Evolutionary conservation across 352 stramenopile species (phyloP), one percentile per base, ranked within the genome.

Genomic region (Phytophthora capsici): DNA sequence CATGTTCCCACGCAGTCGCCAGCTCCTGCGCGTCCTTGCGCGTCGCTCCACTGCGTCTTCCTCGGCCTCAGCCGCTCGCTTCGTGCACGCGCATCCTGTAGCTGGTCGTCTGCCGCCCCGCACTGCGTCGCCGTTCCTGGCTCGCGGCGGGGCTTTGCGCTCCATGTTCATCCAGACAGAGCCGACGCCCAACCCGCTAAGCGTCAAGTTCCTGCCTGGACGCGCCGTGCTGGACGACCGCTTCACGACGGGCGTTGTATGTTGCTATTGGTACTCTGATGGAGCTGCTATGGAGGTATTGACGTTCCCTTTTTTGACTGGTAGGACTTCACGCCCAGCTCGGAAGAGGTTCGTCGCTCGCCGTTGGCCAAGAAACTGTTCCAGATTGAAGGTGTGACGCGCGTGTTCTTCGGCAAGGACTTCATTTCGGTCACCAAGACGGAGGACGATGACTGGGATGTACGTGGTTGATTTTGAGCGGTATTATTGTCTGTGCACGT

Each of bases 161-260:
- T 77, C 94, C 63, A 95, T 99, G 69, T 99, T 99, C 82, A 99
- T 99, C 74, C 94, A 99, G 84, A 99, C 97, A 36, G 96, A 98
- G 72, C 74, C 90, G 32, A 99, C 98, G 46, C 98, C 98, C 3
- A 99, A 99, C 81, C 97, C 98, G 44, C 90, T 97, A 74, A 98
- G 88, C 63, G 78, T 99, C 69, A 99, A 99, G 81, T 99, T 99
- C 73, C 69, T 99, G 19, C 97, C 98, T 5, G 93, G 92, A 22
- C 81, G 86, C 52, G 66, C 77, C 3, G 90, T 98, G 37, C 82
- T 99, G 46, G 86, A 97, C 50, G 88, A 97, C 4, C 84, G 86
- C 62, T 96, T 94, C 71, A 84, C 86, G 34, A 94, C 88, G n/a
- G 86, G 88, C 43, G 82, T 95, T 57, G 70, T 78, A 50, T 22